These are phyloP conservation scores for Ogataea pini DNA, from an alignment of 805 yeast species.

Conservation along the genomic window DNA sequence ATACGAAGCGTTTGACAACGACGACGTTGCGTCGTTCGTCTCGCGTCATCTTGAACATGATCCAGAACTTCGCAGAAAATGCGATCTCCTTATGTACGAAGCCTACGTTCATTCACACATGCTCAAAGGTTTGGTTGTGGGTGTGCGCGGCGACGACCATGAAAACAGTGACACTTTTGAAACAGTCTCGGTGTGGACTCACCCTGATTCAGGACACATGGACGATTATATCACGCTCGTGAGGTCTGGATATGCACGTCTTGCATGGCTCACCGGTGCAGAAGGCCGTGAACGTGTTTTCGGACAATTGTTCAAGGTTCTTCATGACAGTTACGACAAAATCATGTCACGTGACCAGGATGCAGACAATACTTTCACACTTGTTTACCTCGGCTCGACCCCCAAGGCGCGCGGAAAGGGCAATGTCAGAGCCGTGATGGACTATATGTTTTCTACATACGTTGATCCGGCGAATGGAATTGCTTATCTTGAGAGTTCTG, in stretches of 20 bases:
- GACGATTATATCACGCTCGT: constrained; percentile 49
- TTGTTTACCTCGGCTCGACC: constrained; percentile 38
- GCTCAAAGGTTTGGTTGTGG: constrained; percentile 49
- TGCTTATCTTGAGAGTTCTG: constrained; percentile 53
- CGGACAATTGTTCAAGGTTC: constrained; percentile 50
- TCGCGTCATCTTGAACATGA: constrained; percentile 36
- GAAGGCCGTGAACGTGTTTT: constrained; percentile 52
- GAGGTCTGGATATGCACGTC: constrained; percentile 52
- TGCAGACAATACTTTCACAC: constrained; percentile 33
- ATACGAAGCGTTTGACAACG: constrained; percentile 36
- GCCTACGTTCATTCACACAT: constrained; percentile 54
- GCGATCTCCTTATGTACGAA: constrained; percentile 47
- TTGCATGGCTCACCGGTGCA: constrained; percentile 50
- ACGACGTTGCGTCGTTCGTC: constrained; percentile 35
- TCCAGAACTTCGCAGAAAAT: constrained; percentile 32
- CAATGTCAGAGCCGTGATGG: constrained; percentile 50
- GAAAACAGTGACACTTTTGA: constrained; percentile 42
- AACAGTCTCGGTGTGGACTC: constrained; percentile 56
- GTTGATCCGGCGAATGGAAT: constrained; percentile 43
- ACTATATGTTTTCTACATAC: constrained; percentile 47
- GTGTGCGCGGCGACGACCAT: constrained; percentile 45
- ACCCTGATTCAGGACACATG: constrained; percentile 45
- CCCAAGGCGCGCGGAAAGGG: constrained; percentile 57
- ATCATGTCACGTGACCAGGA: constrained; percentile 42
- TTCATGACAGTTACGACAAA: constrained; percentile 49